Conservation (phyloP, 257 asterid species). For the Mentha longifolia region DNA sequence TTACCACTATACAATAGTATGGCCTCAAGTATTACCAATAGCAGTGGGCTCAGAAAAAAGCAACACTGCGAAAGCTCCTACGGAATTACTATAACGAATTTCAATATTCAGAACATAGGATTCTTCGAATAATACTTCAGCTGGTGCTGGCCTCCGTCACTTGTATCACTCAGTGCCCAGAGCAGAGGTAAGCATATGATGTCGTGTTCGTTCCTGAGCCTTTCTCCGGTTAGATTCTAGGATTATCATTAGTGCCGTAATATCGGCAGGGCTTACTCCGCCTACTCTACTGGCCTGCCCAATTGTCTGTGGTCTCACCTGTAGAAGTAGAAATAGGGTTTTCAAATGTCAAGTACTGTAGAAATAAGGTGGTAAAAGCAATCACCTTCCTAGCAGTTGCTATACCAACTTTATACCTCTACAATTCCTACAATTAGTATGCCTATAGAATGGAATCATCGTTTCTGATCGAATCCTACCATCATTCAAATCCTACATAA, state of each 20-base stretch:
- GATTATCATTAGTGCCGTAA: slow-evolving; percentile 91
- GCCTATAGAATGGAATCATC: neutral
- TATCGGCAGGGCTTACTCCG: slow-evolving; percentile 97
- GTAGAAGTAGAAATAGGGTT: slow-evolving; percentile 26
- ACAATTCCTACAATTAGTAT: neutral
- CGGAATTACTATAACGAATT: neutral
- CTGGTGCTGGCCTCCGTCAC: slow-evolving; percentile 38
- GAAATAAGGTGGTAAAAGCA: neutral
- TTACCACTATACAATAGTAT: neutral
- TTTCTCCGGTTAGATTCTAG: slow-evolving; percentile 84
- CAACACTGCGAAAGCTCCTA: neutral
- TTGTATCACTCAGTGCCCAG: slow-evolving; percentile 38
- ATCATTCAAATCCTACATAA: neutral
- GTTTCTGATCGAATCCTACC: neutral
- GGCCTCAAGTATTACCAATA: neutral
- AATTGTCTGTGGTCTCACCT: slow-evolving; percentile 95
- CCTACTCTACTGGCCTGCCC: slow-evolving; percentile 99
- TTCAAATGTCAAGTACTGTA: neutral
- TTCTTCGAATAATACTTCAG: neutral
- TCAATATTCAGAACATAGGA: neutral
- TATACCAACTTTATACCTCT: too few relatives aligned
- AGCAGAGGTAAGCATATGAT: slow-evolving; percentile 39
- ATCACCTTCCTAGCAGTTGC: too few relatives aligned
- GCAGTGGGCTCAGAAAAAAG: slow-evolving; percentile 5
- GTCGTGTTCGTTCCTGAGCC: slow-evolving; percentile 54